Percentiles rank a stretch among this genome's conserved stretches.
These are phyloP conservation scores for Mortierella sp. DNA, from an alignment of 371 early-diverging fungal genomes.

Conservation along the genomic window DNA sequence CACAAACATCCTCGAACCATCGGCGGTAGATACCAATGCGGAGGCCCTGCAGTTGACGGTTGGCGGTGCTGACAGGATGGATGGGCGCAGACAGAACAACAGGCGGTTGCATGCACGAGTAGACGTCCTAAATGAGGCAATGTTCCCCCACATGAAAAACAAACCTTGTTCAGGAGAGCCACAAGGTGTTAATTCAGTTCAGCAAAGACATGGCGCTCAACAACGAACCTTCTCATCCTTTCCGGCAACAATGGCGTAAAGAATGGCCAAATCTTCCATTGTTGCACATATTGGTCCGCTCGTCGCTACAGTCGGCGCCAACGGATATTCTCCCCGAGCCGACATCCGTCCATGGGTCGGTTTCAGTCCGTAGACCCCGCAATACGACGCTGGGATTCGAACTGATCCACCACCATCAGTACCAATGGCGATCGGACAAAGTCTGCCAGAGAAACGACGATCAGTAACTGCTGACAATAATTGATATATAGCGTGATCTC, in stretches of 20 bases:
- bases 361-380: slow-evolving; percentile 80
- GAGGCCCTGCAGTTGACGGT: slow-evolving; percentile 55
- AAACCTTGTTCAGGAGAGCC: background rate
- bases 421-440: slow-evolving; percentile 77
- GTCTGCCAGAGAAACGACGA: slow-evolving; percentile 60
- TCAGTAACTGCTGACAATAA: background rate
- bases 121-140: slow-evolving; percentile 37
- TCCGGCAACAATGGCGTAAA: slow-evolving; percentile 73
- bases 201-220: too few relatives aligned
- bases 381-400: slow-evolving; percentile 75
- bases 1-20: slow-evolving; percentile 62
- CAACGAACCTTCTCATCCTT: slow-evolving; percentile 59
- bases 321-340: slow-evolving; percentile 59
- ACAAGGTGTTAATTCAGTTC: too few relatives aligned
- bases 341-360: slow-evolving; percentile 75
- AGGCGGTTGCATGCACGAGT: slow-evolving; percentile 54
- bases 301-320: slow-evolving; percentile 66
- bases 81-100: slow-evolving; percentile 41
- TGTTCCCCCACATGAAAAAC: background rate
- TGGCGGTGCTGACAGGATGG: background rate
- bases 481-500: background rate
- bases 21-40: slow-evolving; percentile 64
- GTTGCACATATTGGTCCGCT: slow-evolving; percentile 75
- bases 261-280: slow-evolving; percentile 70
- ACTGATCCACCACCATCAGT: slow-evolving; percentile 83